Evolutionary conservation across 176 grass and related monocot genomes (phyloP), one percentile per base, ranked within the genome.

Genomic region (Saccharum spontaneum): DNA sequence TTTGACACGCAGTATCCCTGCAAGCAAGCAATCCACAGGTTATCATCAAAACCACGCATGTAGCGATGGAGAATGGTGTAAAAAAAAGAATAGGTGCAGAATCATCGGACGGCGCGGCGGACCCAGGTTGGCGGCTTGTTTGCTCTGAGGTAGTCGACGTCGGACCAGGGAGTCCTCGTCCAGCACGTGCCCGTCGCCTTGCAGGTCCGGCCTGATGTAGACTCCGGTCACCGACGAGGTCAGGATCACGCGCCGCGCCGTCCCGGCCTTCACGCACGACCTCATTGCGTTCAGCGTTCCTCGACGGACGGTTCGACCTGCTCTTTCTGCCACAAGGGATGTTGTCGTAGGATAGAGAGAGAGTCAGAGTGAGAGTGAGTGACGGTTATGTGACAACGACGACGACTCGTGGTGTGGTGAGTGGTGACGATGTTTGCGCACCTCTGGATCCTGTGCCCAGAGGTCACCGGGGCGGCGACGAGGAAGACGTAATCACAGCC

Each of bases 251-350:
- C 94, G 87, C 82, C 61, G 83, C 26, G 94, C 90, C 20, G 88
- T 88, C 14, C 87, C 86, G 1, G 83, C 88, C 63, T 83, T 92
- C 6, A 66, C 50, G 67, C 94, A 97, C 28, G 94, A 94, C 52
- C 87, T 77, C 88, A 97, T 57, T 36, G 89, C 88, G 46, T 97
- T 97, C 16, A 97, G 62, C 0, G 88, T 90, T n/a, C 88, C 94
- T 11, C 44, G 26, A 33, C 88, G 57, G 80, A 83, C 0, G 88
- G 77, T 41, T 92, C 80, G 10, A 97, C 83, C 30, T 89, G 39
- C 16, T 97, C 88, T 55, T 88, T 83, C 94, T 97, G 83, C 63
- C 28, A 40, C 6, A 33, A 33, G 31, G 33, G 33, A 33, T 33
- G 33, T 33, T 33, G 33, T 33, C 33, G 33, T 33, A 33, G 33